Evolutionary conservation across 176 grass and related monocot genomes (phyloP), one percentile per base, ranked within the genome.

Genomic region (Rhynchospora breviuscula): DNA sequence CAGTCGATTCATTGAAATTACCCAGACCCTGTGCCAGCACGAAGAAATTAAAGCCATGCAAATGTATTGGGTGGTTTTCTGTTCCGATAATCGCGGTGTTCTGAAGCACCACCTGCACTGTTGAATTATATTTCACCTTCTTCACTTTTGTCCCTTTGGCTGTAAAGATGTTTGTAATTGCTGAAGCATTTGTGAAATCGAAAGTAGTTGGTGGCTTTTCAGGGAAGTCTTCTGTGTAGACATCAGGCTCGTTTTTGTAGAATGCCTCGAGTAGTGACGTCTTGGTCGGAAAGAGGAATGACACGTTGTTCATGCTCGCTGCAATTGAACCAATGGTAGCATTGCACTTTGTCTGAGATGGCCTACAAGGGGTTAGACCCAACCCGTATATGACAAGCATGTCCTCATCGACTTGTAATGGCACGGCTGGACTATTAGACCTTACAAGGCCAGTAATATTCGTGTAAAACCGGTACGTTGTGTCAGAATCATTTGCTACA

Each of bases 51-150:
- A 79, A 91, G 8, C 88, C 90, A 26, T 95, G 88, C 29, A 92
- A 64, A 63, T 92, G 94, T 56, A 95, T 56, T 23, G 90, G 90
- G 82, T 95, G 93, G 93, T 83, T 95, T 83, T 95, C 90, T 59
- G 66, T 56, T n/a, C 54, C 83, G 13, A 92, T 49, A 71, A 92
- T 58, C 61, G 90, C 88, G 22, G 90, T 95, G 85, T 89, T 89
- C 85, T 93, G 90, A 83, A 89, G 87, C 85, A 96, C 90, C 63
- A 89, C 51, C 90, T 92, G 87, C 67, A 96, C 90, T 81, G 85
- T 88, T 33, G 85, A 58, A 61, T 90, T 86, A 81, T 84, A 92
- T 84, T 61, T 40, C 40, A 92, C 2, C 54, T 31, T 81, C 85
- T 81, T 90, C 79, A 69, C 85, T 83, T 84, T 92, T 25, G 90